phyloP scores from a whole-genome alignment of 306 rosid species.

The Cucumis melo region DNA sequence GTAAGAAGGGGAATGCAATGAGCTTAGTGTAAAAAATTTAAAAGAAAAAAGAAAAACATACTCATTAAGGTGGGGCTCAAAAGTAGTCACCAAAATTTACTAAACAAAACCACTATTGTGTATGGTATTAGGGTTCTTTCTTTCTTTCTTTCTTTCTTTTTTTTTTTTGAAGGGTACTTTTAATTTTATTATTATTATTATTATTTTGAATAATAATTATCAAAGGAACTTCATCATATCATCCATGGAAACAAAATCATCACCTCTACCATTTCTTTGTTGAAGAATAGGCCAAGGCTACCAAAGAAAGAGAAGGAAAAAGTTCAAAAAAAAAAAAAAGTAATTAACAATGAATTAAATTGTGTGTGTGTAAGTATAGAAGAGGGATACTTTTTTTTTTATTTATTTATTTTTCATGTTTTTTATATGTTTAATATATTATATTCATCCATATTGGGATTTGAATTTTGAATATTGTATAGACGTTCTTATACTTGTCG shows the following conservation, averaged over 20 bases:
- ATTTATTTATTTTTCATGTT: neutral
- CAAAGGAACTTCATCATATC: neutral
- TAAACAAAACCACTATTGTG: neutral
- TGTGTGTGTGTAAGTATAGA: neutral
- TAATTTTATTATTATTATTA: too few species aligned
- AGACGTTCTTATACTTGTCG: too few species aligned
- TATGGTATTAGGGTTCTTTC: neutral
- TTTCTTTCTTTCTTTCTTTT: too few species aligned
- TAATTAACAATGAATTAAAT: neutral
- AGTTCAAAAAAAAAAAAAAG: neutral
- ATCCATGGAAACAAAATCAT: neutral
- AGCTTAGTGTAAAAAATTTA: neutral
- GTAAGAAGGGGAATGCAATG: neutral
- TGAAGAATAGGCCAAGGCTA: neutral
- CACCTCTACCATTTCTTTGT: neutral
- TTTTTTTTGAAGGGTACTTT: too few species aligned
- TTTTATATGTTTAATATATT: neutral
- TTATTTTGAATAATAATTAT: neutral
- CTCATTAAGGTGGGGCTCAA: slow-evolving; percentile 5
- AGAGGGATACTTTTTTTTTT: neutral
- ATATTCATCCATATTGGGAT: neutral
- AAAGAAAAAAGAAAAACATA: neutral
- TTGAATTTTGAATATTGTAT: neutral
- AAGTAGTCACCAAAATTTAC: neutral
- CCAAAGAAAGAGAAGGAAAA: neutral